Evolutionary conservation across 2,329 filamentous ascomycete genomes (phyloP).

Genomic region (Lachnellula subtilissima): DNA sequence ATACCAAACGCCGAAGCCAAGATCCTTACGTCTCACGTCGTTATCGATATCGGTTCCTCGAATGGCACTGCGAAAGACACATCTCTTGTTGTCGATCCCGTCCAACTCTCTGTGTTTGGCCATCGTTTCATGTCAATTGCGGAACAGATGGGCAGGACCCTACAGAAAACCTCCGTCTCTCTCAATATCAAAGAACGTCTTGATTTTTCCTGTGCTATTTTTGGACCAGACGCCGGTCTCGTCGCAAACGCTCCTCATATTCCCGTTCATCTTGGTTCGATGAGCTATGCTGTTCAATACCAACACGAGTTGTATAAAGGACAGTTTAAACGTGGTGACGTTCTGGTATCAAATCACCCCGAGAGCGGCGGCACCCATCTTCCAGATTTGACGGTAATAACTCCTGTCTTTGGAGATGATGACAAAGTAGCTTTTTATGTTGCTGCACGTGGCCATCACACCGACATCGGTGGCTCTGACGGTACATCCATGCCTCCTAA

Average conservation of each 20-base stretch:
- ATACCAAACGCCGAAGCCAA: constrained; percentile 48
- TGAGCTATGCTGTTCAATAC: constrained; percentile 49
- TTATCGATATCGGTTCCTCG: constrained; percentile 56
- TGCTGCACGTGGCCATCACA: constrained; percentile 69
- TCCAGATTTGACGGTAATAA: constrained; percentile 78
- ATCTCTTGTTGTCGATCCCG: constrained; percentile 57
- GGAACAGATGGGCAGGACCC: constrained; percentile 72
- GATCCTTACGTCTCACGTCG: constrained; percentile 65
- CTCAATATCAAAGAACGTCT: constrained; percentile 74
- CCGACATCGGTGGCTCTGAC: constrained; percentile 76
- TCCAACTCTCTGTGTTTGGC: constrained; percentile 70
- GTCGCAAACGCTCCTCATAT: constrained; percentile 78
- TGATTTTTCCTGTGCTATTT: constrained; percentile 74
- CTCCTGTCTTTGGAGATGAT: constrained; percentile 63
- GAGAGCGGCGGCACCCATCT: constrained; percentile 71
- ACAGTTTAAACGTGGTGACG: constrained; percentile 72
- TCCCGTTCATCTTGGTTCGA: constrained; percentile 39
- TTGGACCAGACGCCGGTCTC: constrained; percentile 65
- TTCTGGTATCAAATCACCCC: constrained; percentile 76
- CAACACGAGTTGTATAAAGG: constrained; percentile 75
- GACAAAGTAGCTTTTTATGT: constrained; percentile 76
- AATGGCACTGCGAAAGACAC: background rate
- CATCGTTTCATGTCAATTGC: constrained; percentile 81
- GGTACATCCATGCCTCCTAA: constrained; percentile 78
- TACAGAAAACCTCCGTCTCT: constrained; percentile 72